phyloP scores from a whole-genome alignment of 345 rosid species.

The Brassica cretica region DNA sequence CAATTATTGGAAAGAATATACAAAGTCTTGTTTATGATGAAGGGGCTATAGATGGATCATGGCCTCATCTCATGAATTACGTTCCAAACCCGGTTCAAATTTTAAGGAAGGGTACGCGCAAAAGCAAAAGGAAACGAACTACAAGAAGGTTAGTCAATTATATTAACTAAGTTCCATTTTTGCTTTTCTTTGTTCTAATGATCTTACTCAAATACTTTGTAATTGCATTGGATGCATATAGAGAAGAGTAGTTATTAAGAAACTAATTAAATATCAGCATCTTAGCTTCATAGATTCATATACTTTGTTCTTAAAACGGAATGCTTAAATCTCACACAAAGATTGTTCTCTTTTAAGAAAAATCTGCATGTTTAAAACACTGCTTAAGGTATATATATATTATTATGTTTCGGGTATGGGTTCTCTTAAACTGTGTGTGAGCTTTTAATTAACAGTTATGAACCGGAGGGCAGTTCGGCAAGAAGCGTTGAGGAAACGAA shows the following conservation, averaged over 20 bases:
- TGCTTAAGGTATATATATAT: neutral
- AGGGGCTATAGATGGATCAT: neutral
- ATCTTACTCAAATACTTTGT: neutral
- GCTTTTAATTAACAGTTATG: neutral
- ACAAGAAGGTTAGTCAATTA: neutral
- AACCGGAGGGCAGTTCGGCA: neutral
- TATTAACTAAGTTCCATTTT: neutral
- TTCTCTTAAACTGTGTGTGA: neutral
- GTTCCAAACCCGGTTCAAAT: neutral
- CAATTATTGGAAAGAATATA: neutral
- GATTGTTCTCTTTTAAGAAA: neutral
- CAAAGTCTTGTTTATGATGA: neutral
- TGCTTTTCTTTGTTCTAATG: neutral
- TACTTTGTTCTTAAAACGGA: neutral
- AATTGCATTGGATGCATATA: neutral
- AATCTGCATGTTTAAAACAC: neutral
- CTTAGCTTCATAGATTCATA: neutral
- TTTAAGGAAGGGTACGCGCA: neutral
- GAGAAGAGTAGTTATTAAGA: neutral
- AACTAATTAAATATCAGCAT: neutral
- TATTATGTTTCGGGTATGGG: neutral
- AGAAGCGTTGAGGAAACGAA: neutral
- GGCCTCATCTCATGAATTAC: neutral
- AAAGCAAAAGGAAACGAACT: neutral
- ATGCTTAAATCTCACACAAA: neutral